Evolutionary conservation across 176 grass and related monocot genomes (phyloP), one percentile per base, ranked within the genome.

Genomic region (Oryza glaberrima): DNA sequence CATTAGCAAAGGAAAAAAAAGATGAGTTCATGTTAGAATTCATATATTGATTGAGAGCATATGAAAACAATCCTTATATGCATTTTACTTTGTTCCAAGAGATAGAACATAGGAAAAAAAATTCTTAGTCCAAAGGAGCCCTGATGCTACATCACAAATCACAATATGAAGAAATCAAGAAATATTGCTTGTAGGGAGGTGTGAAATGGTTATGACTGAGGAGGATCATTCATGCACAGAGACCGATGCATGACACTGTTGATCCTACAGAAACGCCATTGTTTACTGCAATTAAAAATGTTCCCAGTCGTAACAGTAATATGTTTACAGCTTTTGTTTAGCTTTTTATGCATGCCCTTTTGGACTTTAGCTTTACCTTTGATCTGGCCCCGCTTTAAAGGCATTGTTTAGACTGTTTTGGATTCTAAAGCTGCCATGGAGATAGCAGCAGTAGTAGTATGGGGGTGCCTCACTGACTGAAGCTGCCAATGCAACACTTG

Each of bases 351-450:
- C 79, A 77, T 64, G 49, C 32, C 12, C 19, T 19, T 87, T 46
- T 60, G 61, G 60, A 56, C 85, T 86, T 86, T 69, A 87, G 44
- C 81, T 78, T 88, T 83, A 67, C 17, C 61, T 69, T 72, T 20
- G 36, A 28, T 79, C 36, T 75, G 76, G 23, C 36, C 36, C 61
- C 64, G 64, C 76, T 89, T 89, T 88, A 88, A 80, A 88, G 87
- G 47, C 60, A 16, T 88, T 69, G 87, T 88, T 88, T 80, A 84
- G 82, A 75, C 81, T 69, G 69, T 80, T 23, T 79, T 67, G 76
- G 61, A 88, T 80, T 75, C 76, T 67, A 80, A 84, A 63, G 69
- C 87, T 69, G 81, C n/a, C 69, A 74, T 48, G 77, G 43, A 80
- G 76, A 80, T 72, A 52, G 19, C 6, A 6, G 26, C 9, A 23